These are phyloP conservation scores for Vitis labrusca DNA, from an alignment of 164 flowering plant species.

Conservation along the genomic window DNA sequence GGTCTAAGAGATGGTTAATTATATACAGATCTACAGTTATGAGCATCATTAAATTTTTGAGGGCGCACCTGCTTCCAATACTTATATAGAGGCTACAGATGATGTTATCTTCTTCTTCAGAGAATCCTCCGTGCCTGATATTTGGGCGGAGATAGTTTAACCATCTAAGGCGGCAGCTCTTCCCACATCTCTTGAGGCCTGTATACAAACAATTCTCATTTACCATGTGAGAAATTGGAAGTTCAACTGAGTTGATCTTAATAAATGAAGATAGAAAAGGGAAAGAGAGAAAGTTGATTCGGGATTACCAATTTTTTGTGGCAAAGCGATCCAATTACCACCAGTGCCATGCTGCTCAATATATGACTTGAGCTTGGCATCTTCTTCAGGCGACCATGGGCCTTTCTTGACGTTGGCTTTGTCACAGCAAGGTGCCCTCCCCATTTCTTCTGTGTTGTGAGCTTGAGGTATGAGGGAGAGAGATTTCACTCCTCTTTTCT, in stretches of 20 bases:
- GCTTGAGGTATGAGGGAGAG: too few relatives aligned
- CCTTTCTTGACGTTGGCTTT: conserved; percentile 17
- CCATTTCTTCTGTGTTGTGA: not conserved
- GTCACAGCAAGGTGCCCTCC: conserved; percentile 22
- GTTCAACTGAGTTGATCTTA: not conserved
- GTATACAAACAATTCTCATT: not conserved
- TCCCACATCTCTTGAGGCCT: conserved; percentile 32
- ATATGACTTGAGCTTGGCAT: conserved; percentile 13
- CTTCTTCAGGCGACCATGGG: conserved; percentile 18
- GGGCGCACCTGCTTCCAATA: conserved; percentile 28
- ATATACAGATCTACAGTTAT: too few relatives aligned
- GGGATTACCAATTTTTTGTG: conserved; percentile 1
- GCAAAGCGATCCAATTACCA: not conserved
- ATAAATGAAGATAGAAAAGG: not conserved
- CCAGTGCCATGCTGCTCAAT: conserved; percentile 12
- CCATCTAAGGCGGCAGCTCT: conserved; percentile 34
- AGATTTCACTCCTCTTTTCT: too few relatives aligned
- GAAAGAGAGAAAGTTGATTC: not conserved
- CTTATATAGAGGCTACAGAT: conserved; percentile 30
- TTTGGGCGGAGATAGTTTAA: conserved; percentile 35
- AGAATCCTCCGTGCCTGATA: conserved; percentile 32
- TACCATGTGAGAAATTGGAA: not conserved
- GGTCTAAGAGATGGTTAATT: too few relatives aligned
- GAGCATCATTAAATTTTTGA: too few relatives aligned
- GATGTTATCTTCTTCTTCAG: conserved; percentile 30